Base-by-base conservation (phyloP, 768 basidiomycete species). In the Amanita pallidorosea region DNA sequence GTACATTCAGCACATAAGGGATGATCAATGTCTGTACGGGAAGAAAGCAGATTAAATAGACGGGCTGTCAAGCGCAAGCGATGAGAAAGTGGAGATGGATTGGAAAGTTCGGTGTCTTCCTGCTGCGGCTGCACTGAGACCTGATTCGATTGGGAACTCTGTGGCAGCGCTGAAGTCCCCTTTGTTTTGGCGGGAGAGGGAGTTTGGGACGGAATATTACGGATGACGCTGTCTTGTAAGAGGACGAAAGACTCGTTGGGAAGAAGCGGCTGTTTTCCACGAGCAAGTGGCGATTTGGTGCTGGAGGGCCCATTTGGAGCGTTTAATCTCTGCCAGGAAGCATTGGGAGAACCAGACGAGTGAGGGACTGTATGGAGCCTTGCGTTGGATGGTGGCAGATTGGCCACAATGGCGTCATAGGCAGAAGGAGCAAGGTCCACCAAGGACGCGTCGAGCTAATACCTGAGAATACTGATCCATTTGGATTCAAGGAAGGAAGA, bases 1-100 rank as follows among this genome's bases (percentile, higher is more conserved):
- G 93, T 90, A 65, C 96, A 99, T 60, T 98, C 95, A 0, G 86
- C 81, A 64, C 96, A 99, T 7, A 99, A 74, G 5, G 96, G 96
- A 62, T 97, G 93, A 63, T 93, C 90, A 40, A 94, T 79, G 29
- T 86, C 85, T 47, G 85, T 82, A 38, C 82, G 74, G 51, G 82
- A 77, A 11, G 88, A 87, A 40, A 91, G 72, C 27, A 89, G 64
- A 62, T 85, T 86, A 63, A 88, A 84, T 35, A 92, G 72, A 17
- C 80, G 80, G 54, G 76, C 74, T 43, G 85, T 82, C 33, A 86
- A 87, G 51, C 82, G 81, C 53, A 90, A 69, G 60, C 86, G 85
- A 64, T 85, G 81, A 36, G 87, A 85, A 55, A 88, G 70, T 31
- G 88, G 83, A 20, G 87, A 81, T 42, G 85, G 81, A 60, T 78